Base-by-base conservation (phyloP, 768 basidiomycete genomes). In the Neoboletus subvelutipes region DNA sequence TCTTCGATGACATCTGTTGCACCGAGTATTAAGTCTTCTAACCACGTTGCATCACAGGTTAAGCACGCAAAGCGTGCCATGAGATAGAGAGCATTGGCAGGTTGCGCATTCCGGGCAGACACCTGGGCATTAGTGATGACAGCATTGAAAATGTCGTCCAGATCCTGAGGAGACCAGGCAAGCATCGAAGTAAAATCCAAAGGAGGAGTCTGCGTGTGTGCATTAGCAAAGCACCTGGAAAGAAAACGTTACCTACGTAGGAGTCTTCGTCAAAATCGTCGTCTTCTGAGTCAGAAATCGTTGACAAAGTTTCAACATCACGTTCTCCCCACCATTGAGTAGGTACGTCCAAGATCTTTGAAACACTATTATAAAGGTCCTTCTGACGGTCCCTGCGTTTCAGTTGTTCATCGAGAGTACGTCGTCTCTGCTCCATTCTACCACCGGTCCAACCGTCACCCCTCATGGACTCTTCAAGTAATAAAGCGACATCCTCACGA, bases 1-100 rank as follows among this genome's bases (percentile, higher is more conserved):
- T 92, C 88, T 72, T 99, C 97, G 34, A 98, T 95, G 39, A 87
- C 80, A 70, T 97, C 94, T 20, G 94, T 90, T 0, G 92, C 92
- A 18, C 90, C 90, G 37, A 95, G 84, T 52, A 98, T 83, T 28
- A 99, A 78, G 68, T 97, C 94, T 70, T 96, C 94, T 26, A 98
- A 76, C 91, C 96, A 94, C 1, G 84, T 85, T 61, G 90, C 85
- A 69, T 94, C 93, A 67, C 93, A 94, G n/a, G 83, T 86, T 29
- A 92, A 75, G 61, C 86, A 88, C n/a, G 97, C 97, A 73, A 96
- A 99, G 45, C 94, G 85, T 13, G 93, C 87, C 50, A 94, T 81
- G 75, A 97, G 83, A 72, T 94, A 97, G 48, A 99, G 75, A 12
- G 84, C 85, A 68, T 96, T 98, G 29, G 96, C 97, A 17, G 97